These are phyloP conservation scores for Pseudonitzschia pungens DNA, from an alignment of 108 stramenopile species.

Conservation along the genomic window DNA sequence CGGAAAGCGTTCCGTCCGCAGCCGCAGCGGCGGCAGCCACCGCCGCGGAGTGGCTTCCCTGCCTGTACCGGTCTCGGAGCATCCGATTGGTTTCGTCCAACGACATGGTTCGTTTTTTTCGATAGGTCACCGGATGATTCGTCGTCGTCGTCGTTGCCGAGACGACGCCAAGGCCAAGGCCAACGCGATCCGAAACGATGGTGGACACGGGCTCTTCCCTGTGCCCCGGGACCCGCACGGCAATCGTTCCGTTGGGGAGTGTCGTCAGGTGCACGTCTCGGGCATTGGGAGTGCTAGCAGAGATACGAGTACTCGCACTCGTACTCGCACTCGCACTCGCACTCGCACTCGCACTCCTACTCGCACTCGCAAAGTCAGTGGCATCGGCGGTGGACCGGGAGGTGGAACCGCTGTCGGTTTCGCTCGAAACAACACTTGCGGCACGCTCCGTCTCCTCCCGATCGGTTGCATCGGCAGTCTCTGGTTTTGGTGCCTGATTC, in stretches of 20 bases:
- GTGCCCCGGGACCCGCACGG: constrained; percentile 18
- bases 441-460: neutral
- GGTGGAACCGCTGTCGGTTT: too few species aligned
- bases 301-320: neutral
- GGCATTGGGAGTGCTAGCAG: neutral
- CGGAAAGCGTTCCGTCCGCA: too few species aligned
- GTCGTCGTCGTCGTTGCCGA: neutral
- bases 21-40: too few species aligned
- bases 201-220: neutral
- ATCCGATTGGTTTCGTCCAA: constrained; percentile 16
- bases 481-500: neutral
- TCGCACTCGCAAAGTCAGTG: too few species aligned
- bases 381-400: too few species aligned
- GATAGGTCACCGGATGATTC: neutral
- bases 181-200: too few species aligned
- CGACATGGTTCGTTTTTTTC: neutral
- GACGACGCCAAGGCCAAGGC: too few species aligned
- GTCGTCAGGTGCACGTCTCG: constrained; percentile 8
- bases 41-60: neutral
- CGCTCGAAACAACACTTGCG: too few species aligned
- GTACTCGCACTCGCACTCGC: too few species aligned
- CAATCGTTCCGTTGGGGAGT: constrained; percentile 28
- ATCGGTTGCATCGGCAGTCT: neutral
- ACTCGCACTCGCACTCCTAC: too few species aligned
- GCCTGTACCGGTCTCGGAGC: constrained; percentile 36